Conservation (phyloP, 768 basidiomycete genomes). For the Calocybe indica region DNA sequence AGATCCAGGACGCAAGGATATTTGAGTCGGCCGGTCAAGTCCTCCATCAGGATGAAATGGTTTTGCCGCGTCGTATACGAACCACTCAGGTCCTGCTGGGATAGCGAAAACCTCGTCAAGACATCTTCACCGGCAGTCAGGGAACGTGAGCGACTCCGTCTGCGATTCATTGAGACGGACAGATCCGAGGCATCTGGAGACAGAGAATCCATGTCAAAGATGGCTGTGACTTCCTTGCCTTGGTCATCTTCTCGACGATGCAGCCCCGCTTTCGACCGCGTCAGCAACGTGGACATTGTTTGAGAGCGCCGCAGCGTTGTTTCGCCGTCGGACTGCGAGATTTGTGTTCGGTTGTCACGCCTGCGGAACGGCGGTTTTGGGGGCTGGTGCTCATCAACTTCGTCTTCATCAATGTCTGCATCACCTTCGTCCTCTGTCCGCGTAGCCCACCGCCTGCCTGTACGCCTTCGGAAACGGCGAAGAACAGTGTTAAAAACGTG, state of each 20-base stretch:
- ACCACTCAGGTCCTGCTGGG: conserved; percentile 15
- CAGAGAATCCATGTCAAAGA: conserved; percentile 39
- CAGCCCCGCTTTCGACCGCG: background rate
- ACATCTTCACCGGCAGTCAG: conserved; percentile 5
- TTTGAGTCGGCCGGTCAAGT: conserved; percentile 88
- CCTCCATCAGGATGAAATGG: conserved; percentile 99
- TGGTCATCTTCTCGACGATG: conserved; percentile 19
- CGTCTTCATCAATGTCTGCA: conserved; percentile 34
- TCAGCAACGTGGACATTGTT: conserved; percentile 16
- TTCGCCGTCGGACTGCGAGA: conserved; percentile 31
- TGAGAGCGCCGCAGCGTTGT: conserved; percentile 52
- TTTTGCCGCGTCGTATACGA: conserved; percentile 76
- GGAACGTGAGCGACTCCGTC: conserved; percentile 39
- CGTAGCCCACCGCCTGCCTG: conserved; percentile 28
- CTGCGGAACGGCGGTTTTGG: conserved; percentile 25
- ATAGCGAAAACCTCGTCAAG: too few relatives aligned
- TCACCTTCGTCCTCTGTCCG: conserved; percentile 57
- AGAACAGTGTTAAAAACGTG: conserved; percentile 91
- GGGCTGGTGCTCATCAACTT: conserved; percentile 11
- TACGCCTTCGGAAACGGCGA: conserved; percentile 59
- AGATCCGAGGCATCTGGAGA: conserved; percentile 18
- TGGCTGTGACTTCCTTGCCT: conserved; percentile 22
- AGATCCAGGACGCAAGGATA: conserved; percentile 94
- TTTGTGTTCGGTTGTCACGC: conserved; percentile 31
- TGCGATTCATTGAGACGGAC: conserved; percentile 32